Evolutionary conservation across 2,329 filamentous ascomycete species (phyloP), one percentile per base, ranked within the genome.

Genomic region (Aureobasidium sp.): DNA sequence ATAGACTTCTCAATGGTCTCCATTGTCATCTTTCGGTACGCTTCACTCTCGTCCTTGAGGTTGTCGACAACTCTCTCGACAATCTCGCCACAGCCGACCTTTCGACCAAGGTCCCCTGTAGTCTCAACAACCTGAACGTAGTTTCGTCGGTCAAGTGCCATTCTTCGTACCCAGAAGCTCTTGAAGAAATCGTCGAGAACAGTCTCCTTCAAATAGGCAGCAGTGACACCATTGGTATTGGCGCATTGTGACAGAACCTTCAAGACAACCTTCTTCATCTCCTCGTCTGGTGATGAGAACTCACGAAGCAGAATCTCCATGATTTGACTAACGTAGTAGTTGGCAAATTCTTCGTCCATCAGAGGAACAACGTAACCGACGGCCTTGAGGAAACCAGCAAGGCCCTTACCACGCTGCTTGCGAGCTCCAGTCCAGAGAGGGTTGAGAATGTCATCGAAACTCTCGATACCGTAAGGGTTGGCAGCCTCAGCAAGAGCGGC

Each of bases 331-430:
- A 94, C 97, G 72, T 99, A 99, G 78, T 99, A 99, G 73, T 97
- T 97, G 76, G 94, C 93, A 74, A 97, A 97, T 72, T 99, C 94
- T 76, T 99, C 94, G 77, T 99, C 94, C 94, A 99, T 99, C 58
- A 99, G 83, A 5, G 94, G 94, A 65, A 99, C 97, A 71, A 99
- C 96, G 74, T 94, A 97, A 29, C 94, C 94, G 47, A 99, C 93
- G 50, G 94, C 94, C 77, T 99, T 99, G 64, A 99, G 80, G 76
- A 97, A 99, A 15, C 91, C 93, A 27, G 94, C 93, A 48, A 99
- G 82, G 69, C 93, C 92, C 74, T 99, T 99, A 65, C 94, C 94
- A 71, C 94, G 87, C 76, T 99, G 94, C 77, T 97, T 97, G 66
- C 93, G 85, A 31, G 91, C 93, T 63, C 94, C 94, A 6, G 91